Evolutionary conservation across 768 basidiomycete genomes (phyloP), one percentile per base, ranked within the genome.

Genomic region (Daedaleopsis nitida): DNA sequence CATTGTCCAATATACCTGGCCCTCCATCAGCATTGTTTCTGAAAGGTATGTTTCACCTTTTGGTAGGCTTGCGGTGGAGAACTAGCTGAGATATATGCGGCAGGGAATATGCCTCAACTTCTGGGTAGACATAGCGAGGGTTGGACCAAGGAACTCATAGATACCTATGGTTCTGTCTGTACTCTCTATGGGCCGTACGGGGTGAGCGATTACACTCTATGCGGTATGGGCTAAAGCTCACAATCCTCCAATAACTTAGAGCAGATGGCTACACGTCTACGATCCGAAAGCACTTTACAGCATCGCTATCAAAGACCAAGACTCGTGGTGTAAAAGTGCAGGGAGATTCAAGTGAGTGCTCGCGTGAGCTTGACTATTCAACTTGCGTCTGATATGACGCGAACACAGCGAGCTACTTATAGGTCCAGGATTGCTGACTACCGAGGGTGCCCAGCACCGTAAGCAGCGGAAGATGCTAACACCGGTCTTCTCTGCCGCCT

Each of bases 211-310:
- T 71, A 64, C 23, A 24, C 7, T 24, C 50, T 9, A 1, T 32
- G 10, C 37, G 43, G 37, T 32, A 23, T 14, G 23, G 13, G 11
- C 21, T 4, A 23, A 49, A 10, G 3, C 24, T 19, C 23, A 35
- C 34, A n/a, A n/a, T n/a, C n/a, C n/a, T n/a, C n/a, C n/a, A n/a
- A 39, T 59, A 1, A 21, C 16, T 23, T 27, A 82, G 81, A 75
- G 78, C 50, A 77, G 78, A 58, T 77, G 80, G 66, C 68, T 84
- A 2, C 81, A 82, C 59, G 72, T 83, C 74, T 47, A 57, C 27
- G 83, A 84, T 65, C 79, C 82, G 1, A 72, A 68, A n/a, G 82
- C 83, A 1, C 66, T 84, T 21, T 78, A 81, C 42, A 76, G 73
- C 34, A 79, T 84, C 43, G 62, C 81, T 12, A 48, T 78, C 12